phyloP scores from a whole-genome alignment of 176 grass and related monocot species.

The Triticum dicoccoides region DNA sequence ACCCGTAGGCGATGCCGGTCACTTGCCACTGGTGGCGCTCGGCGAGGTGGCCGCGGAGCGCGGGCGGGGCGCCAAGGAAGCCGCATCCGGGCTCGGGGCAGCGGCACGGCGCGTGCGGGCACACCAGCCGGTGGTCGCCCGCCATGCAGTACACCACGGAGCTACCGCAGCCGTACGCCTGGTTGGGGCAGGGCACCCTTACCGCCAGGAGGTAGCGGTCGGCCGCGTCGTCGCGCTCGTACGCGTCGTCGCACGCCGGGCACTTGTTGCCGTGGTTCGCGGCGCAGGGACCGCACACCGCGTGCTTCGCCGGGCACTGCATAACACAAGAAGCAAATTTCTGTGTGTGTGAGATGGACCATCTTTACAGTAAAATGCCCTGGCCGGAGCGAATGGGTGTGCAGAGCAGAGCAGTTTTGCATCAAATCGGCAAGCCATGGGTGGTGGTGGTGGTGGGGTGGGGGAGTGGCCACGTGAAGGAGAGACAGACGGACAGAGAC shows the following conservation, averaged over 20 bases:
- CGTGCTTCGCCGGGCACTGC: background rate
- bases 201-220: background rate
- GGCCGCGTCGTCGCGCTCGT: background rate
- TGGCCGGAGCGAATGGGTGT: too few species aligned
- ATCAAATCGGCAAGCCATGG: too few species aligned
- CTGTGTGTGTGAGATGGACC: too few species aligned
- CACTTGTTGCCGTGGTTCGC: background rate
- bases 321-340: background rate
- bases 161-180: background rate
- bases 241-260: background rate
- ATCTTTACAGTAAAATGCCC: too few species aligned
- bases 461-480: too few species aligned
- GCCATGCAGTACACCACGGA: background rate
- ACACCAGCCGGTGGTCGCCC: background rate
- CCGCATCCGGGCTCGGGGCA: background rate
- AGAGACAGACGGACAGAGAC: too few species aligned
- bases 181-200: slow-evolving; percentile 23
- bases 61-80: too few species aligned
- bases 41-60: too few species aligned
- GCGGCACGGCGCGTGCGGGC: background rate
- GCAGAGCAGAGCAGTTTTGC: too few species aligned
- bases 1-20: background rate
- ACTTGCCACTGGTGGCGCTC: too few species aligned
- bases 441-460: too few species aligned
- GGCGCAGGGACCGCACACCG: background rate